Conservation (phyloP, 495 filamentous ascomycete genomes). For the Neurospora sp. region DNA sequence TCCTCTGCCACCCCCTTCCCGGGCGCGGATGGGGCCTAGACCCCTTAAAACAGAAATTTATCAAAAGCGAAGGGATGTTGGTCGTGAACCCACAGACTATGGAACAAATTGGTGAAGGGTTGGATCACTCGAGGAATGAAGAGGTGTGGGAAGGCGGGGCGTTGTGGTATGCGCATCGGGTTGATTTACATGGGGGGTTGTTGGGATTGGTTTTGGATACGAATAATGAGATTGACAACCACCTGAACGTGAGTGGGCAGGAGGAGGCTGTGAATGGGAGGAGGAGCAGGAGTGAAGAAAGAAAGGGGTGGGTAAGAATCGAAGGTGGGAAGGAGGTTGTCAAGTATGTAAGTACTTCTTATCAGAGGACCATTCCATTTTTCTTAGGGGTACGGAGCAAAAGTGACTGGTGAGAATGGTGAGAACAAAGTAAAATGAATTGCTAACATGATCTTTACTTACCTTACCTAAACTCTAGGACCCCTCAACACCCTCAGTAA, state of each 20-base stretch:
- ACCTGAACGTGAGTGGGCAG: not conserved
- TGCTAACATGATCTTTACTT: not conserved
- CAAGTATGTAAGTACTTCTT: conserved; percentile 9
- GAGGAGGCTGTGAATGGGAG: not conserved
- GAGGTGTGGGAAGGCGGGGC: conserved; percentile 1
- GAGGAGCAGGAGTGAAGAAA: not conserved
- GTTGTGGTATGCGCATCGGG: conserved; percentile 9
- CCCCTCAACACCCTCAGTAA: conserved; percentile 25
- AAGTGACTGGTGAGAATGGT: not conserved
- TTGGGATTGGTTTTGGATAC: conserved; percentile 22
- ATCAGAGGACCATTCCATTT: no score
- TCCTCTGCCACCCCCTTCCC: conserved; percentile 17
- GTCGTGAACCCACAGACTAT: conserved; percentile 1
- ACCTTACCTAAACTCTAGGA: conserved; percentile 7
- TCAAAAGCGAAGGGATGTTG: conserved; percentile 4
- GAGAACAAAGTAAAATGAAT: not conserved
- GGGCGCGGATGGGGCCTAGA: conserved; percentile 24
- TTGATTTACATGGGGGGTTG: conserved; percentile 33
- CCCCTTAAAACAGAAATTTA: conserved; percentile 5
- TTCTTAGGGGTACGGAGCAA: no score
- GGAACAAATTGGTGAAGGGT: conserved; percentile 2
- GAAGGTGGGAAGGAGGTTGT: conserved; percentile 10
- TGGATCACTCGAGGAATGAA: conserved; percentile 3
- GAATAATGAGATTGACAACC: not conserved
- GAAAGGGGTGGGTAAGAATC: conserved; percentile 19